A percentile compares a stretch with the other conserved stretches of the same genome.
Evolutionary conservation across 106 monocot genomes (phyloP).

Genomic region (Acorus gramineus): DNA sequence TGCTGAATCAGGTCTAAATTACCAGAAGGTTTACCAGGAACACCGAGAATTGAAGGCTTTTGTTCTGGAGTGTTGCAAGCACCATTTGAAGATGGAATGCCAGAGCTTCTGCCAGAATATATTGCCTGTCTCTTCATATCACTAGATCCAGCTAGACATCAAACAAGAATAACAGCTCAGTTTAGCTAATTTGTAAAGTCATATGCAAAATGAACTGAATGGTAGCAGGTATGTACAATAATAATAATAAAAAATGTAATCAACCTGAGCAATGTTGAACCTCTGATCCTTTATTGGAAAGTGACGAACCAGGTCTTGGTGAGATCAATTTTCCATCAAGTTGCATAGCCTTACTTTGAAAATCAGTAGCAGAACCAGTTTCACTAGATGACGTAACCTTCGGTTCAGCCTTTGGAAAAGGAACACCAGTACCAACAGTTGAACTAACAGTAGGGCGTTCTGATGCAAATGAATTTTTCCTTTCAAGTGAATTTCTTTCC

Average conservation of each 20-base stretch:
- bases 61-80: slow-evolving; percentile 14
- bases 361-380: no score
- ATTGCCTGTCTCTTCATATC: slow-evolving; percentile 29
- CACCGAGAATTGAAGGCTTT: slow-evolving; percentile 10
- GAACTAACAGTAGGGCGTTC: slow-evolving; percentile 11
- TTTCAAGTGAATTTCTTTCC: slow-evolving; percentile 30
- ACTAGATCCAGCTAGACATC: slow-evolving; percentile 18
- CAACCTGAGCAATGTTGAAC: slow-evolving; percentile 16
- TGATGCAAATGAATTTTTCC: slow-evolving; percentile 23
- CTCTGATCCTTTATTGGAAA: slow-evolving; percentile 25
- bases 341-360: background rate
- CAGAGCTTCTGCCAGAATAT: slow-evolving; percentile 22
- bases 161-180: background rate
- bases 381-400: slow-evolving; percentile 2
- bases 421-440: background rate
- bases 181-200: background rate
- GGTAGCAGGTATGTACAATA: background rate
- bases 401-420: slow-evolving; percentile 15
- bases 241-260: background rate
- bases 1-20: slow-evolving; percentile 16
- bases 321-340: slow-evolving; percentile 16
- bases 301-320: background rate
- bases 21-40: background rate
- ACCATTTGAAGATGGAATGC: slow-evolving; percentile 17
- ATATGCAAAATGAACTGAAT: background rate